phyloP scores from a whole-genome alignment of 371 early-diverging fungal species.

The Mortierella polycephala region DNA sequence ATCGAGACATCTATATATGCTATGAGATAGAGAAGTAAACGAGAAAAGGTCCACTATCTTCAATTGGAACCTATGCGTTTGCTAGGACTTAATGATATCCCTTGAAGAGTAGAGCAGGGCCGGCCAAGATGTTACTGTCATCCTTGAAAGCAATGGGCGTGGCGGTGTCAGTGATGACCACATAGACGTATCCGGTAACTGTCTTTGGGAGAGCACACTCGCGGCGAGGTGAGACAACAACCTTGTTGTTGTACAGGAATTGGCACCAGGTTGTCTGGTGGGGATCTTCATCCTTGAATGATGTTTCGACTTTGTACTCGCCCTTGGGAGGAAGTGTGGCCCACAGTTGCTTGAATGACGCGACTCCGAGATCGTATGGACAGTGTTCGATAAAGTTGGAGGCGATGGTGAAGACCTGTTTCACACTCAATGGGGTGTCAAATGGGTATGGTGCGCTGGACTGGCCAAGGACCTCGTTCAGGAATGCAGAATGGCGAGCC shows the following conservation, averaged over 20 bases:
- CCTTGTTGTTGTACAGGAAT: conserved; percentile 28
- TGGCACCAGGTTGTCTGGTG: conserved; percentile 17
- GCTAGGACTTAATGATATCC: conserved; percentile 15
- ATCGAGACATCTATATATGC: too few species aligned
- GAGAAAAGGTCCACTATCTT: too few species aligned
- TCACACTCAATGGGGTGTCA: conserved; percentile 22
- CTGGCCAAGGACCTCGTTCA: conserved; percentile 19
- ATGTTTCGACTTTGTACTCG: conserved; percentile 5
- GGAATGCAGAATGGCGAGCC: conserved; percentile 29
- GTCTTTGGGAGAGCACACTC: conserved; percentile 15
- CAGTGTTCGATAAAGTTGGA: conserved; percentile 28
- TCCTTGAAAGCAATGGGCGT: conserved; percentile 24
- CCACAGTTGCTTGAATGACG: conserved; percentile 21
- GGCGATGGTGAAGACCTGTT: conserved; percentile 19
- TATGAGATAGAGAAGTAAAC: too few species aligned
- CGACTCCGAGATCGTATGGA: conserved; percentile 13
- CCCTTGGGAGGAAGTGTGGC: conserved; percentile 1
- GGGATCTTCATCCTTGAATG: conserved; percentile 4
- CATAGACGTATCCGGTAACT: conserved; percentile 26
- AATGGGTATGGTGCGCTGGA: conserved; percentile 17
- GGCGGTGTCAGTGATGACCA: conserved; percentile 29
- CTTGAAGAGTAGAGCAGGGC: conserved; percentile 32
- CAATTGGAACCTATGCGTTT: too few species aligned
- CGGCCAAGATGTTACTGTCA: conserved; percentile 22
- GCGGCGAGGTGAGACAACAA: conserved; percentile 4